Percentiles rank a stretch among this genome's conserved stretches.
These are phyloP conservation scores for Hirsutella rhossiliensis DNA, from an alignment of 2,329 filamentous ascomycete genomes.

Conservation along the genomic window DNA sequence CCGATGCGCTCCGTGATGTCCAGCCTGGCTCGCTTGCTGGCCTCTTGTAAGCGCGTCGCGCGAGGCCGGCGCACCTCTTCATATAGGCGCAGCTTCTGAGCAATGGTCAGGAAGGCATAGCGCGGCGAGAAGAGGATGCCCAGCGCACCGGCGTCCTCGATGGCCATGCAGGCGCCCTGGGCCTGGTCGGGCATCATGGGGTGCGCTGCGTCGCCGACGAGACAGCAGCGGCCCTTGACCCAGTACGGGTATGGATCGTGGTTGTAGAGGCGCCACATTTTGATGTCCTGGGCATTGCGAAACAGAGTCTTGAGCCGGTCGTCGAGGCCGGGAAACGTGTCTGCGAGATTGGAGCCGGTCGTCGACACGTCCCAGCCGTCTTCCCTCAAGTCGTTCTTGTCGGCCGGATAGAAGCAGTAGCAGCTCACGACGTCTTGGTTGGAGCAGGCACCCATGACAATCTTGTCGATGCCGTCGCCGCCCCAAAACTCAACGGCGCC, in stretches of 20 bases:
- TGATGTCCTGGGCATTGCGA: constrained; percentile 44
- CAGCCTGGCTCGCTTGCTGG: neutral
- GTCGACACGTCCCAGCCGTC: constrained; percentile 42
- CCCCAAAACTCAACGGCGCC: constrained; percentile 54
- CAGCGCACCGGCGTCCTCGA: constrained; percentile 49
- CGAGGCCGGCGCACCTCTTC: neutral
- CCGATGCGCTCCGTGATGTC: neutral
- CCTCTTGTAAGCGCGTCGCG: neutral
- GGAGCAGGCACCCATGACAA: constrained; percentile 54
- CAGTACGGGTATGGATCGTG: constrained; percentile 38
- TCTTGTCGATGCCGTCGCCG: constrained; percentile 48
- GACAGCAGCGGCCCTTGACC: constrained; percentile 31
- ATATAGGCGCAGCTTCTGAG: constrained; percentile 14
- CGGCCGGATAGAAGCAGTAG: constrained; percentile 54
- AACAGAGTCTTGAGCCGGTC: constrained; percentile 39
- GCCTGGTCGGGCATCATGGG: constrained; percentile 57
- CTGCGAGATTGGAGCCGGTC: constrained; percentile 40
- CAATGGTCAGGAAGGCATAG: constrained; percentile 26
- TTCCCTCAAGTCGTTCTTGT: constrained; percentile 41
- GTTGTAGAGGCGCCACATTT: constrained; percentile 42
- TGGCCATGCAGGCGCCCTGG: constrained; percentile 54
- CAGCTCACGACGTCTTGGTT: constrained; percentile 46
- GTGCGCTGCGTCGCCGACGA: constrained; percentile 53
- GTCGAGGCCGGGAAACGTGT: constrained; percentile 45
- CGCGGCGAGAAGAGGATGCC: constrained; percentile 40